These are phyloP conservation scores for Citrus glauca DNA, from an alignment of 345 rosid species.

Conservation along the genomic window DNA sequence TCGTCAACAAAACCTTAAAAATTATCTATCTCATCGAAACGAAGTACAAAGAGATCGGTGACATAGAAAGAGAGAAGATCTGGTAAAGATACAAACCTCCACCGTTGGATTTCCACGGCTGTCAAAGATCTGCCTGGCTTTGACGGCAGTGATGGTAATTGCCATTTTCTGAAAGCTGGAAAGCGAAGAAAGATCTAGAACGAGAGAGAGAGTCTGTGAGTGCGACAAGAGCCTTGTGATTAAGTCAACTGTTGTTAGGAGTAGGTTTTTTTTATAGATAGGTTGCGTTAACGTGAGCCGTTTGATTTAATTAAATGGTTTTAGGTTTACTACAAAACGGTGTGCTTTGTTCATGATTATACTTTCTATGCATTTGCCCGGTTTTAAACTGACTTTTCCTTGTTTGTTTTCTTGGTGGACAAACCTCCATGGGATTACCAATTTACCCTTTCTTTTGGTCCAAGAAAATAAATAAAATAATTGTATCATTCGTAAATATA, in stretches of 20 bases:
- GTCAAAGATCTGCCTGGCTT: constrained; percentile 94
- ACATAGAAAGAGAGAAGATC: constrained; percentile 4
- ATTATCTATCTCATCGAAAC: background rate
- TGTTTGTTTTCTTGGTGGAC: background rate
- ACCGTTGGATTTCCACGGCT: constrained; percentile 99
- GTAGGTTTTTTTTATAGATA: background rate
- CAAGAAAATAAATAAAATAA: too few species aligned
- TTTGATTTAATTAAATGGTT: background rate
- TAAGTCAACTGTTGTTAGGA: background rate
- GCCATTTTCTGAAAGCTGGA: constrained; percentile 32
- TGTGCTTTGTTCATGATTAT: background rate
- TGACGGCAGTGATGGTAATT: constrained; percentile 51
- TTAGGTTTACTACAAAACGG: background rate
- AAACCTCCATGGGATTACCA: background rate
- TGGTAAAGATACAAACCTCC: constrained; percentile 47
- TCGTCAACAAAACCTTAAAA: background rate
- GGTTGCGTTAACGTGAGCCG: background rate
- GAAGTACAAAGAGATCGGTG: constrained; percentile 20
- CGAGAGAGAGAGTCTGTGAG: background rate
- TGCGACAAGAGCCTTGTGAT: background rate
- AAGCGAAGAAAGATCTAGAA: constrained; percentile 8
- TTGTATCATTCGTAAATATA: too few species aligned
- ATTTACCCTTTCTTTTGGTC: too few species aligned
- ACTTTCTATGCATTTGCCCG: background rate
- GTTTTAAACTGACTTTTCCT: too few species aligned